Conservation (phyloP, 1,284 basidiomycete species). For the Cutaneotrichosporon arboriforme region DNA sequence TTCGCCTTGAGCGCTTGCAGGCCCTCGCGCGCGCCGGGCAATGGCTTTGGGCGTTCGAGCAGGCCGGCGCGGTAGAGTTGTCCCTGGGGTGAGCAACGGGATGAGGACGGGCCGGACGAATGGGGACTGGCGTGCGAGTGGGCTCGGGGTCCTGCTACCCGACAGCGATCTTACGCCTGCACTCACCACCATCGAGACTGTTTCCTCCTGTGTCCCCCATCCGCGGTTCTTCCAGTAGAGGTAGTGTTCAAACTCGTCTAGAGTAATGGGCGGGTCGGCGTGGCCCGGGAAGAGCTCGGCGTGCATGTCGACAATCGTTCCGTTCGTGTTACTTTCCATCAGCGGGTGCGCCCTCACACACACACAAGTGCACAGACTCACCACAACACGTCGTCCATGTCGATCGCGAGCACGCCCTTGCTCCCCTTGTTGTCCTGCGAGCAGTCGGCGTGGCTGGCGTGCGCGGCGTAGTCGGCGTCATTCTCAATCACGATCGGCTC, state of each 20-base stretch:
- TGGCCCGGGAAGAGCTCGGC: slow-evolving; percentile 56
- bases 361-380: slow-evolving; percentile 1
- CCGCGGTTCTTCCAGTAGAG: slow-evolving; percentile 60
- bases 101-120: too few species aligned
- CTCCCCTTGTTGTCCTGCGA: background rate
- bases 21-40: slow-evolving; percentile 63
- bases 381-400: slow-evolving; percentile 33
- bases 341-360: background rate
- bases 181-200: slow-evolving; percentile 40
- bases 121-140: too few species aligned
- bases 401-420: slow-evolving; percentile 31
- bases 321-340: slow-evolving; percentile 56
- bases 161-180: too few species aligned
- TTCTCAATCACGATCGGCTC: slow-evolving; percentile 16
- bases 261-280: slow-evolving; percentile 50
- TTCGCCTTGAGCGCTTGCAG: slow-evolving; percentile 56
- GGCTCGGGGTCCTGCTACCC: too few species aligned
- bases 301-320: slow-evolving; percentile 64
- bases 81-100: slow-evolving; percentile 8
- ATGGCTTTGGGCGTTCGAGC: slow-evolving; percentile 50
- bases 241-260: slow-evolving; percentile 60
- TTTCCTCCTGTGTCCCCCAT: slow-evolving; percentile 61
- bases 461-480: slow-evolving; percentile 3
- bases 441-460: background rate
- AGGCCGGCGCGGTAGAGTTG: slow-evolving; percentile 36